Conservation (phyloP, 2,329 filamentous ascomycete genomes). For the Cadophora sp. region DNA sequence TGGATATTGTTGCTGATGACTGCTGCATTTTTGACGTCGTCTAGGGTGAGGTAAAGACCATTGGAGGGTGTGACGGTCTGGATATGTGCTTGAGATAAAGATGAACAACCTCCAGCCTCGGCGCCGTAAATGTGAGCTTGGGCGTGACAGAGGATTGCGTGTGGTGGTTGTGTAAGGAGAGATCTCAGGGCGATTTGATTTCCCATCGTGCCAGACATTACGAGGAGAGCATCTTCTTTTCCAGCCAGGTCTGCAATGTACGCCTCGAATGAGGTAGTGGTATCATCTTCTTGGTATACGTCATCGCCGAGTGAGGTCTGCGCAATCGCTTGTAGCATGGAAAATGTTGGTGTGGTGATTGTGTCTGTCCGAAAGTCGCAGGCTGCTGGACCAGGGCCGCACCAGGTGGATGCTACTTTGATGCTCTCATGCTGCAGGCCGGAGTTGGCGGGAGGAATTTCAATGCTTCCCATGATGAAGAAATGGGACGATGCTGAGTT, state of each 20-base stretch:
- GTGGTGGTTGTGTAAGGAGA: constrained; percentile 80
- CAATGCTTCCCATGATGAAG: constrained; percentile 16
- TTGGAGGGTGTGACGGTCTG: constrained; percentile 71
- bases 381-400: constrained; percentile 15
- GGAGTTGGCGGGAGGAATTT: background rate
- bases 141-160: constrained; percentile 79
- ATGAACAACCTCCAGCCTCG: constrained; percentile 70
- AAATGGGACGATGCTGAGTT: background rate
- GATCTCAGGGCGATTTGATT: constrained; percentile 85
- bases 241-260: constrained; percentile 75
- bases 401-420: constrained; percentile 16
- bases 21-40: constrained; percentile 71
- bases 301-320: constrained; percentile 82
- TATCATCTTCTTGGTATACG: constrained; percentile 80
- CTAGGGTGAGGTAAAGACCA: constrained; percentile 64
- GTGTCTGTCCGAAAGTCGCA: constrained; percentile 54
- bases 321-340: constrained; percentile 82
- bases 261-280: constrained; percentile 75
- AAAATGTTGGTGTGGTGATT: constrained; percentile 76
- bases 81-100: constrained; percentile 72
- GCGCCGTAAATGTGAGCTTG: constrained; percentile 77
- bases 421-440: background rate
- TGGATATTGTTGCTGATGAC: constrained; percentile 74
- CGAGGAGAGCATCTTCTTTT: constrained; percentile 79
- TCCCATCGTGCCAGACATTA: constrained; percentile 91